Conservation (phyloP, 805 yeast genomes). For the Cyberlindnera mycetangii region DNA sequence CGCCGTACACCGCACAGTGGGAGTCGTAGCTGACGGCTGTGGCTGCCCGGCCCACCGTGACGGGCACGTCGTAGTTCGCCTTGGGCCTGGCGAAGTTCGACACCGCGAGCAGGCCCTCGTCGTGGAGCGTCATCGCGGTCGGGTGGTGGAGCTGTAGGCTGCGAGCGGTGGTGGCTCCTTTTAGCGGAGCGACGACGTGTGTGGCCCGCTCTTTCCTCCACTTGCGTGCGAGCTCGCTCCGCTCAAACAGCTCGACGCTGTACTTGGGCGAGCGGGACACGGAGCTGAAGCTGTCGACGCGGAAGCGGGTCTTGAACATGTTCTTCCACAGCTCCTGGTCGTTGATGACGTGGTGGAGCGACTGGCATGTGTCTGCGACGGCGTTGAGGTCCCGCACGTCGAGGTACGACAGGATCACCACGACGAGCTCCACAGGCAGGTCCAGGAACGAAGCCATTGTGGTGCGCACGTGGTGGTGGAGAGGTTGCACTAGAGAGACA, state of each 20-base stretch:
- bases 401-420: conserved; percentile 34
- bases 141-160: conserved; percentile 20
- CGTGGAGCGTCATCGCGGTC: conserved; percentile 14
- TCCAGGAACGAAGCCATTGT: conserved; percentile 15
- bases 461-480: not conserved
- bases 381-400: conserved; percentile 35
- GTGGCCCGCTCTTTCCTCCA: conserved; percentile 18
- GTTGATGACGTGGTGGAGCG: conserved; percentile 30
- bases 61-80: conserved; percentile 19
- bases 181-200: not conserved
- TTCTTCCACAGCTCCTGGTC: conserved; percentile 43
- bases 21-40: conserved; percentile 16
- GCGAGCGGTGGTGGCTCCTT: conserved; percentile 9
- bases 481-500: not conserved
- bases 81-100: conserved; percentile 16
- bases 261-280: conserved; percentile 33
- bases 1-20: conserved; percentile 20
- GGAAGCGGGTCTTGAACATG: conserved; percentile 31
- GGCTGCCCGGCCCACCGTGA: conserved; percentile 20
- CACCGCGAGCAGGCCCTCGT: conserved; percentile 19
- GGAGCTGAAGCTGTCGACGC: conserved; percentile 35
- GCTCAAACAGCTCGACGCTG: conserved; percentile 33
- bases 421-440: conserved; percentile 37
- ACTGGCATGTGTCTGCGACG: conserved; percentile 31
- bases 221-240: conserved; percentile 24